Percentiles rank a stretch among this genome's conserved stretches.
Conservation (phyloP, 2,329 filamentous ascomycete species). For the Aaosphaeria arxii region DNA sequence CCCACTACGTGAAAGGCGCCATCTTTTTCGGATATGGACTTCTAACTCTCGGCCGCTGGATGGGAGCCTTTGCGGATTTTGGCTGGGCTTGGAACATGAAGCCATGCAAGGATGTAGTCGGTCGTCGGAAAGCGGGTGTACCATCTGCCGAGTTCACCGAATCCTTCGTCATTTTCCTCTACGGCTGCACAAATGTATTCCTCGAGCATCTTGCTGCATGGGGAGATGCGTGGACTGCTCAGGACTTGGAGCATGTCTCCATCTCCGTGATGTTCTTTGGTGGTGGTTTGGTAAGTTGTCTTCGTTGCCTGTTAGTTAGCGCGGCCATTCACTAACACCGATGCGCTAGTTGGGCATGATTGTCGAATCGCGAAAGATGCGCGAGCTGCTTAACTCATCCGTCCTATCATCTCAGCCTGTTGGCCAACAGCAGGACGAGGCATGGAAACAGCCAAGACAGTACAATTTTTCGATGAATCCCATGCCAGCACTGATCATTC, state of each 20-base stretch:
- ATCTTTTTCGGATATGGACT: slow-evolving; percentile 94
- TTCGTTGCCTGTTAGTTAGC: not conserved
- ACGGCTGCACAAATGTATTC: slow-evolving; percentile 87
- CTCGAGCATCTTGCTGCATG: slow-evolving; percentile 79
- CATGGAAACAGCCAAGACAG: slow-evolving; percentile 59
- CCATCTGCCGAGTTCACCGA: slow-evolving; percentile 87
- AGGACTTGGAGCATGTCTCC: slow-evolving; percentile 86
- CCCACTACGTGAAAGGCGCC: slow-evolving; percentile 91
- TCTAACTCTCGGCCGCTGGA: slow-evolving; percentile 82
- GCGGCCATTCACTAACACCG: slow-evolving; percentile 17
- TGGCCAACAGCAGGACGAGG: slow-evolving; percentile 36
- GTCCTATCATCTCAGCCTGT: slow-evolving; percentile 38
- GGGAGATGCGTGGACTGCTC: slow-evolving; percentile 68
- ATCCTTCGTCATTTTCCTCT: slow-evolving; percentile 84
- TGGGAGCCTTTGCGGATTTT: slow-evolving; percentile 83
- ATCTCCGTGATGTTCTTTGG: slow-evolving; percentile 94
- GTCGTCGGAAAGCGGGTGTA: slow-evolving; percentile 59
- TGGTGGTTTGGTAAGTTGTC: slow-evolving; percentile 69
- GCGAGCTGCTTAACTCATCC: slow-evolving; percentile 60
- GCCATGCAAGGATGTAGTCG: slow-evolving; percentile 56
- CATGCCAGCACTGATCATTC: slow-evolving; percentile 79
- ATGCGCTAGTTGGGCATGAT: slow-evolving; percentile 67
- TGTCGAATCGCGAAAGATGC: slow-evolving; percentile 66
- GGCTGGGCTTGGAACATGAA: slow-evolving; percentile 96
- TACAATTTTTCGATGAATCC: slow-evolving; percentile 82